These are phyloP conservation scores for Galerina marginata DNA, from an alignment of 768 basidiomycete genomes.

Conservation along the genomic window DNA sequence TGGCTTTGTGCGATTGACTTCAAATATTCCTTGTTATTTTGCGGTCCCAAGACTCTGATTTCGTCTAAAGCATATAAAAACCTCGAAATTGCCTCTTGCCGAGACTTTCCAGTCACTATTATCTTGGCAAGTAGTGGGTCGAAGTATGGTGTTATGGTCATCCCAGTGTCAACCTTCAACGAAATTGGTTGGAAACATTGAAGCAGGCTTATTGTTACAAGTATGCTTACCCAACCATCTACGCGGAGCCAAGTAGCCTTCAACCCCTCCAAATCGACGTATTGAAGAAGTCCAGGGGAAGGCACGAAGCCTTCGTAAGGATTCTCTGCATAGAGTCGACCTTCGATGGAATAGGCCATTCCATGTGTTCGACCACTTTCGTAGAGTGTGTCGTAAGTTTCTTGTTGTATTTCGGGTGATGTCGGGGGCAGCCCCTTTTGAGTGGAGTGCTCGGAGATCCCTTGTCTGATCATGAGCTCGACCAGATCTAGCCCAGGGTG, in stretches of 20 bases:
- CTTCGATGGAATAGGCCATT: constrained; percentile 53
- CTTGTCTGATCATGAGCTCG: constrained; percentile 68
- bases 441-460: constrained; percentile 39
- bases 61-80: constrained; percentile 44
- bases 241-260: constrained; percentile 58
- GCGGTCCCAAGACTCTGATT: constrained; percentile 57
- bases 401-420: constrained; percentile 41
- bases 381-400: constrained; percentile 35
- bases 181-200: not conserved
- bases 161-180: constrained; percentile 54
- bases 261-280: constrained; percentile 43
- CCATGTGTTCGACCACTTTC: constrained; percentile 15
- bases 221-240: constrained; percentile 56
- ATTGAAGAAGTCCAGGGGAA: constrained; percentile 65
- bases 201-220: not conserved
- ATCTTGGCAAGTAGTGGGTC: constrained; percentile 68
- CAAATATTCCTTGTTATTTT: constrained; percentile 64
- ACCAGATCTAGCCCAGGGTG: constrained; percentile 66
- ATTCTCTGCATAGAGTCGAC: constrained; percentile 67
- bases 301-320: constrained; percentile 62
- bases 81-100: constrained; percentile 50
- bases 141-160: constrained; percentile 55
- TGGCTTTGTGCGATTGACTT: constrained; percentile 45
- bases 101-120: constrained; percentile 52
- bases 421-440: constrained; percentile 11